Evolutionary conservation across 768 basidiomycete genomes (phyloP).

Genomic region (Hebeloma cylindrosporum): DNA sequence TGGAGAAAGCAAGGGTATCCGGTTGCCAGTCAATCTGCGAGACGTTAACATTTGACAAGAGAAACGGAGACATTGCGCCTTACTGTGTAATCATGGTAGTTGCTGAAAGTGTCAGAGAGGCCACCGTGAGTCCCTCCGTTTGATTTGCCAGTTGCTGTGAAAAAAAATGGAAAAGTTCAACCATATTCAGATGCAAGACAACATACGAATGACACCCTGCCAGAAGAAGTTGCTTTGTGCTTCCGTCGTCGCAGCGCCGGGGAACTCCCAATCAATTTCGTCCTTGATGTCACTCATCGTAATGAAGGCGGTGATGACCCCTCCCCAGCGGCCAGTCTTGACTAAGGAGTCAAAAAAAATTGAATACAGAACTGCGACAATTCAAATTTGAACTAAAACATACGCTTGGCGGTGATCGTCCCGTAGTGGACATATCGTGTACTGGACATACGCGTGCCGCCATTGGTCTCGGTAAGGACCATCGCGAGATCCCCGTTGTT

Average conservation of each 20-base stretch:
- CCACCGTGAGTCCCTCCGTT: constrained; percentile 49
- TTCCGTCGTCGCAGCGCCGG: constrained; percentile 57
- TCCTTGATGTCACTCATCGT: constrained; percentile 84
- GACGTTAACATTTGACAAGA: too few species aligned
- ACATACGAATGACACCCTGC: constrained; percentile 68
- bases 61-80: constrained; percentile 22
- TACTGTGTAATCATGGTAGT: constrained; percentile 79
- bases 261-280: constrained; percentile 88
- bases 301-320: constrained; percentile 83
- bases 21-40: constrained; percentile 80
- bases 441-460: constrained; percentile 76
- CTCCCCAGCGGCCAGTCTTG: constrained; percentile 77
- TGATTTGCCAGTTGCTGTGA: constrained; percentile 36
- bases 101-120: constrained; percentile 61
- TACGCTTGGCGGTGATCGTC: constrained; percentile 63
- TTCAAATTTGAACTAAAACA: neutral
- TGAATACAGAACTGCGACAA: neutral
- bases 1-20: constrained; percentile 58
- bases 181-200: neutral
- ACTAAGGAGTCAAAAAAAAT: constrained; percentile 37
- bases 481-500: constrained; percentile 70
- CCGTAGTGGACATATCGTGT: constrained; percentile 86
- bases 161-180: constrained; percentile 1
- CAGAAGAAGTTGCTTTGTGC: constrained; percentile 84
- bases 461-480: constrained; percentile 65